These are phyloP conservation scores for Pseudogymnoascus sp. DNA, from an alignment of 2,329 filamentous ascomycete genomes.

Conservation along the genomic window DNA sequence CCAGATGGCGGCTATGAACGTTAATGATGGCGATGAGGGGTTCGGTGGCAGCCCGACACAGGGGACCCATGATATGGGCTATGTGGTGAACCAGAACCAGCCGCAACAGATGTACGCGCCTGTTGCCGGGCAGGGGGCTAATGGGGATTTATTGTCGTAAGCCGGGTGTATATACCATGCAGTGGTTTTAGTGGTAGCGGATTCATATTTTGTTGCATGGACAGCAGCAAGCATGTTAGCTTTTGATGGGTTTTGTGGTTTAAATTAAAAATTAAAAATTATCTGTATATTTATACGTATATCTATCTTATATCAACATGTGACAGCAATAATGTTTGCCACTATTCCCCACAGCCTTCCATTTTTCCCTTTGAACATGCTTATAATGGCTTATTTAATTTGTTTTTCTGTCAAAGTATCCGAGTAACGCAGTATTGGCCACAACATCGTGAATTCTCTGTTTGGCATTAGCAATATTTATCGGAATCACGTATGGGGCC, in stretches of 20 bases:
- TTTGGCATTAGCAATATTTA: background rate
- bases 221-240: background rate
- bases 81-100: conserved; percentile 75
- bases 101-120: conserved; percentile 69
- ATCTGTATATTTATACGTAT: background rate
- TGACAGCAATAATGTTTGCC: background rate
- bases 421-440: background rate
- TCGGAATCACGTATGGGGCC: background rate
- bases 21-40: conserved; percentile 55
- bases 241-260: background rate
- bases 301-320: background rate
- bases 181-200: background rate
- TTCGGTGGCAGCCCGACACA: conserved; percentile 47
- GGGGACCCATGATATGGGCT: conserved; percentile 44
- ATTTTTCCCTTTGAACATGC: background rate
- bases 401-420: background rate
- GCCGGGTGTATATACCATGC: background rate
- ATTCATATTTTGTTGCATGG: background rate
- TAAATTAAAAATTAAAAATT: background rate
- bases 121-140: conserved; percentile 53
- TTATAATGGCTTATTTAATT: background rate
- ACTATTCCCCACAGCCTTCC: background rate
- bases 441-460: background rate
- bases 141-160: conserved; percentile 64
- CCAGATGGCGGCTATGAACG: conserved; percentile 64